A percentile compares a stretch with the other conserved stretches of the same genome.
Conservation (phyloP, 176 grass and related monocot species). For the Ampelocalamus luodianensis region DNA sequence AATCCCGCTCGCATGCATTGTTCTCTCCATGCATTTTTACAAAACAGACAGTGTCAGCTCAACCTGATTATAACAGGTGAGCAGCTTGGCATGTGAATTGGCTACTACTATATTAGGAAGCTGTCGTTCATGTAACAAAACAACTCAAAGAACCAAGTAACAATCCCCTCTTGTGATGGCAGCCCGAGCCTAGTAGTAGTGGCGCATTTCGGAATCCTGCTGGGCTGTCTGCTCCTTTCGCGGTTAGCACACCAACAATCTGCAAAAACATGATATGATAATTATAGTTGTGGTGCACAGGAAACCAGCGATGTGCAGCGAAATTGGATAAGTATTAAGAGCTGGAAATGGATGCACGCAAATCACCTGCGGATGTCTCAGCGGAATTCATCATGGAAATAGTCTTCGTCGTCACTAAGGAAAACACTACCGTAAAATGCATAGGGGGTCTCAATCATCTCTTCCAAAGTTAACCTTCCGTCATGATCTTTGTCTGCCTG, state of each 20-base stretch:
- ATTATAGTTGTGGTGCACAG: not conserved
- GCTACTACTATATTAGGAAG: slow-evolving; percentile 13
- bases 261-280: slow-evolving; percentile 1
- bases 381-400: slow-evolving; percentile 87
- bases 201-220: not conserved
- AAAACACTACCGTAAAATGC: slow-evolving; percentile 80
- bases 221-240: not conserved
- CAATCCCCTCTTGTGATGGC: not conserved
- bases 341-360: slow-evolving; percentile 18
- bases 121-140: not conserved
- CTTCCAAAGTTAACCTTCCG: slow-evolving; percentile 67
- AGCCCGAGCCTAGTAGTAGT: not conserved
- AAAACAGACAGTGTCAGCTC: slow-evolving; percentile 8
- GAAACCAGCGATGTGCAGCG: not conserved
- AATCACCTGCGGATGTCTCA: slow-evolving; percentile 49
- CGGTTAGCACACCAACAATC: slow-evolving; percentile 22
- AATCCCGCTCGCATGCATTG: slow-evolving; percentile 15
- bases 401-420: slow-evolving; percentile 66
- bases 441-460: slow-evolving; percentile 75
- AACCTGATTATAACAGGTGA: slow-evolving; percentile 10
- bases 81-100: not conserved
- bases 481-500: slow-evolving; percentile 83
- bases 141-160: slow-evolving; percentile 2
- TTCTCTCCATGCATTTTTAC: slow-evolving; percentile 35
- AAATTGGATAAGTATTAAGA: not conserved